Percentiles rank a stretch among this genome's conserved stretches.
phyloP scores from a whole-genome alignment of 768 basidiomycete genomes.

The Hirschioporus abietinus region DNA sequence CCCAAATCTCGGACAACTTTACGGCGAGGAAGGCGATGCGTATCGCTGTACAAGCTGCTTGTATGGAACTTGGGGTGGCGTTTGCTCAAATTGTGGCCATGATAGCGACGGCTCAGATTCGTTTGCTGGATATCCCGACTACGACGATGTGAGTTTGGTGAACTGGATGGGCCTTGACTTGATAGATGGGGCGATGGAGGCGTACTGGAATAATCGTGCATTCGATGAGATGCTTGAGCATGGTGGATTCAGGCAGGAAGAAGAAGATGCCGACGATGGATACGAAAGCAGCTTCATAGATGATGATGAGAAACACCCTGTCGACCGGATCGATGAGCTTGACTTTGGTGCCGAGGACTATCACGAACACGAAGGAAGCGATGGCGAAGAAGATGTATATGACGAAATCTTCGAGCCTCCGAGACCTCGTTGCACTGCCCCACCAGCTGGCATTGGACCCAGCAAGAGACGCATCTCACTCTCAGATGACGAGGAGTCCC shows the following conservation, averaged over 20 bases:
- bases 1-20: no score
- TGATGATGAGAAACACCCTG: not conserved
- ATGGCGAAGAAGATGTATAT: not conserved
- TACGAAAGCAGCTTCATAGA: not conserved
- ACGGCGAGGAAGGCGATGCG: constrained; percentile 70
- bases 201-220: not conserved
- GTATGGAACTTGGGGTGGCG: constrained; percentile 71
- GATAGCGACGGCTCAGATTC: not conserved
- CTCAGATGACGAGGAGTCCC: not conserved
- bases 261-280: not conserved
- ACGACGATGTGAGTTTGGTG: not conserved
- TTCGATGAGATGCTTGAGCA: not conserved
- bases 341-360: not conserved
- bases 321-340: not conserved
- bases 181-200: no score
- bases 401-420: not conserved
- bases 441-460: not conserved
- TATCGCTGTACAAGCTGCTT: constrained; percentile 71
- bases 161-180: not conserved
- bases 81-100: constrained; percentile 52
- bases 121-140: not conserved
- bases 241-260: not conserved
- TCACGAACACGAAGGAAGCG: not conserved
- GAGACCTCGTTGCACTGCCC: not conserved
- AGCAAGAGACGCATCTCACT: not conserved